Percentiles rank a stretch among this genome's conserved stretches.
Evolutionary conservation across 306 rosid species (phyloP).

Genomic region (Ammopiptanthus mongolicus): DNA sequence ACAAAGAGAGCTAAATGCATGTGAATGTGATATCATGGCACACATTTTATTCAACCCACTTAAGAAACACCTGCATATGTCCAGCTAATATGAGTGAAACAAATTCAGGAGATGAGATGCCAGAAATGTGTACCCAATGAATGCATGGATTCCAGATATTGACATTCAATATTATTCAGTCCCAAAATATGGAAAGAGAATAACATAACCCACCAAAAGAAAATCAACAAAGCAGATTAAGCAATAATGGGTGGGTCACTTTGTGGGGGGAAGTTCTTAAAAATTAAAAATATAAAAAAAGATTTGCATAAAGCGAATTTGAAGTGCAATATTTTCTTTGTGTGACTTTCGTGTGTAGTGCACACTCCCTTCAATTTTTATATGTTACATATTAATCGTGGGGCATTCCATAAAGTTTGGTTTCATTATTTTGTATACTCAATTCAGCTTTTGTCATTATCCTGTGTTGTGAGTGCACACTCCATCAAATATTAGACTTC

Average conservation of each 20-base stretch:
- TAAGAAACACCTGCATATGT: no score
- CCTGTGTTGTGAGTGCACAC: neutral
- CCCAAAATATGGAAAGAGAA: neutral
- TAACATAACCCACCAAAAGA: neutral
- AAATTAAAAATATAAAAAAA: no score
- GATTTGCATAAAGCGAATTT: neutral
- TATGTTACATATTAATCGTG: neutral
- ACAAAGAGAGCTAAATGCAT: neutral
- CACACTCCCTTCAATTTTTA: neutral
- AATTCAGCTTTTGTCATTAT: neutral
- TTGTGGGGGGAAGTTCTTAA: no score
- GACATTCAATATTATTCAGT: neutral
- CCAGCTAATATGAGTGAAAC: neutral
- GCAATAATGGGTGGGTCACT: no score
- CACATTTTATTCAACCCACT: no score
- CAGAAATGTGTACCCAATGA: neutral
- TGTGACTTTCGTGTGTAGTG: neutral
- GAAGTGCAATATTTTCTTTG: neutral
- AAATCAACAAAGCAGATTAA: no score
- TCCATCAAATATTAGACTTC: neutral
- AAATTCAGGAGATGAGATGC: neutral
- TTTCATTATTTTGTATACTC: neutral
- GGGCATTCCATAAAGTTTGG: neutral
- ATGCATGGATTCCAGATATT: neutral
- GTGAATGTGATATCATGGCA: neutral